Percentiles rank a stretch among this genome's conserved stretches.
Evolutionary conservation across 805 yeast genomes (phyloP).

Genomic region (Wickerhamiella qilinensis): DNA sequence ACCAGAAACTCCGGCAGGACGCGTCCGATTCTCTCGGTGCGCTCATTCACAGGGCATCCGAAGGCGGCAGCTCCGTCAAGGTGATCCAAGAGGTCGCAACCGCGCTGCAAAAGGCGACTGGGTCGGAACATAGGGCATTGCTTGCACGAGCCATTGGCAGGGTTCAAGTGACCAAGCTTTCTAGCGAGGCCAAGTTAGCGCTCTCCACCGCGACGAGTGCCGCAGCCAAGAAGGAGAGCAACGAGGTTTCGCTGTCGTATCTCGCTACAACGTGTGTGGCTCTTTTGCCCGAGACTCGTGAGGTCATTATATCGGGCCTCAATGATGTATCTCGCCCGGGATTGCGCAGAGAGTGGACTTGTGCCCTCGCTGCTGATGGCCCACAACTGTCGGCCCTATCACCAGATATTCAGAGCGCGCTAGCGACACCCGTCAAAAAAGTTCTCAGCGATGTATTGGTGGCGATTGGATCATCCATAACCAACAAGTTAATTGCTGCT

Average conservation of each 20-base stretch:
- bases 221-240: constrained; percentile 55
- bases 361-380: constrained; percentile 30
- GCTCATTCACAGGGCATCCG: constrained; percentile 15
- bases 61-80: constrained; percentile 16
- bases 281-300: constrained; percentile 12
- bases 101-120: constrained; percentile 40
- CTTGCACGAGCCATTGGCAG: constrained; percentile 30
- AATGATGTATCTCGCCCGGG: constrained; percentile 40
- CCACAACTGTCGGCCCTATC: no score
- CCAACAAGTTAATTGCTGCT: constrained; percentile 27
- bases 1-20: constrained; percentile 41
- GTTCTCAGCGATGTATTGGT: constrained; percentile 8
- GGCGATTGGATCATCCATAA: constrained; percentile 9
- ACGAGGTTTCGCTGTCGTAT: constrained; percentile 43
- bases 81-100: constrained; percentile 40
- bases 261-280: constrained; percentile 32
- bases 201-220: constrained; percentile 26
- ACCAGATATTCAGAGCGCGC: constrained; percentile 17
- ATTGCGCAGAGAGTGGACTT: constrained; percentile 53
- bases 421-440: constrained; percentile 9
- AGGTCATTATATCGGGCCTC: constrained; percentile 39
- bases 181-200: constrained; percentile 22
- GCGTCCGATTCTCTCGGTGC: constrained; percentile 26
- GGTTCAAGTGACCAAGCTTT: constrained; percentile 4
- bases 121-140: constrained; percentile 48